phyloP scores from a whole-genome alignment of 2,329 filamentous ascomycete species.

The Eurotiales sp. region DNA sequence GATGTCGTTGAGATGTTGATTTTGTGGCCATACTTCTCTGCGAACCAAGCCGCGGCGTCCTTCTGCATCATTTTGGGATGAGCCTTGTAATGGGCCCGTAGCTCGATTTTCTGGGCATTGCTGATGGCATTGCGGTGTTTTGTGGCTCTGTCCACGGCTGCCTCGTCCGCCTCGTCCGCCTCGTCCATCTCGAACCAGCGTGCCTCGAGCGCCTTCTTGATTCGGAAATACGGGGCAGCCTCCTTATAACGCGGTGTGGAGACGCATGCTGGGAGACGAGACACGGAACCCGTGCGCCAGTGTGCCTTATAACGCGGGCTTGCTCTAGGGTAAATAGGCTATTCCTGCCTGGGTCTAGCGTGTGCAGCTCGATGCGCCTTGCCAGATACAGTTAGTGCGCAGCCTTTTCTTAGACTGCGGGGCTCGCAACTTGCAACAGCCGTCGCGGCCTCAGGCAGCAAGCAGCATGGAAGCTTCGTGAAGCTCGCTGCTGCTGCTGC shows the following conservation, averaged over 20 bases:
- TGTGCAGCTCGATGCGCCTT: neutral
- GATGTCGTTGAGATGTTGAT: slow-evolving; percentile 8
- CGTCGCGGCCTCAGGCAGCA: slow-evolving; percentile 8
- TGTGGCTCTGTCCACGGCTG: neutral
- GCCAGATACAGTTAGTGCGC: neutral
- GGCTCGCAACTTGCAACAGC: neutral
- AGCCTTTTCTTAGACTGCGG: slow-evolving; percentile 1
- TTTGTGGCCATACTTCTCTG: slow-evolving; percentile 2
- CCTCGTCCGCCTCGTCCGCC: neutral
- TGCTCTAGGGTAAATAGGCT: neutral
- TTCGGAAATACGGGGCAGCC: too few relatives aligned
- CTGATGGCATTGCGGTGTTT: slow-evolving; percentile 8
- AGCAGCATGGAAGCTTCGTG: slow-evolving; percentile 16
- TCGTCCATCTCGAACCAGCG: too few relatives aligned
- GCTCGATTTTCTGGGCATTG: slow-evolving; percentile 6
- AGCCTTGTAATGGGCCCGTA: neutral
- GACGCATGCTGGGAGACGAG: neutral
- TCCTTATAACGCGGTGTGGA: slow-evolving; percentile 7
- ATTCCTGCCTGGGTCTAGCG: neutral
- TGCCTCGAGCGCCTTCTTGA: too few relatives aligned
- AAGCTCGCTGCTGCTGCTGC: neutral
- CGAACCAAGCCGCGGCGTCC: slow-evolving; percentile 7
- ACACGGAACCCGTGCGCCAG: too few relatives aligned
- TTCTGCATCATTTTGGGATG: slow-evolving; percentile 1
- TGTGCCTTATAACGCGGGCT: slow-evolving; percentile 7